Evolutionary conservation across 2,329 filamentous ascomycete genomes (phyloP), one percentile per base, ranked within the genome.

Genomic region (Podosphaera aphanis): DNA sequence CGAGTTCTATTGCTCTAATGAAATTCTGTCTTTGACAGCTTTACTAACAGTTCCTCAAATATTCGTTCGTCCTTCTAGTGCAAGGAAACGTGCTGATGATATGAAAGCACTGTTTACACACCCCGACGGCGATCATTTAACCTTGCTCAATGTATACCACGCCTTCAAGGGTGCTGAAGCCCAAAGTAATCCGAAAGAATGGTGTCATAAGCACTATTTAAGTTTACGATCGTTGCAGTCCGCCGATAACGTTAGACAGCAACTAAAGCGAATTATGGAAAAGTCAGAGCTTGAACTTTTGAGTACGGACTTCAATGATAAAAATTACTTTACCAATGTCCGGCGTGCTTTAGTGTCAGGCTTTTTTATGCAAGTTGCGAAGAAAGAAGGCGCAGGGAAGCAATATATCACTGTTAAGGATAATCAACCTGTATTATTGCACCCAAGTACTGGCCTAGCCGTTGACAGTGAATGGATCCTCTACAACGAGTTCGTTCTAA

Each of bases 291-390:
- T 98, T 8, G 82, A 93, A 50, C 74, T 98, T 44, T 62, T 94
- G 46, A 90, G 82, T 45, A 95, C 88, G 0, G 73, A 81, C 0
- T 95, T 93, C 59, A 80, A 86, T 56, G 79, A 95, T 65, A 93
- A 93, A 69, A 83, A 92, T 59, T 98, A 98, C 68, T 98, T 95
- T 64, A 84, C 77, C 61, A 98, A 98, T 62, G 98, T 98, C 57
- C 82, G 88, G 39, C 78, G 85, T 33, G 88, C 90, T 7, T 71
- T 98, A 13, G 79, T 94, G 11, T 74, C 86, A 0, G 90, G 92
- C 29, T 98, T 98, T 71, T 98, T 98, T 70, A 98, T 98, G 90
- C 90, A 98, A 62, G 83, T 95, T 19, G 92, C 90, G 48, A 94
- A 93, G 75, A 84, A 81, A 60, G 85, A 95, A 58, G 75, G 74